These are phyloP conservation scores for Metarhizium anisopliae DNA, from an alignment of 2,329 filamentous ascomycete species.

Conservation along the genomic window DNA sequence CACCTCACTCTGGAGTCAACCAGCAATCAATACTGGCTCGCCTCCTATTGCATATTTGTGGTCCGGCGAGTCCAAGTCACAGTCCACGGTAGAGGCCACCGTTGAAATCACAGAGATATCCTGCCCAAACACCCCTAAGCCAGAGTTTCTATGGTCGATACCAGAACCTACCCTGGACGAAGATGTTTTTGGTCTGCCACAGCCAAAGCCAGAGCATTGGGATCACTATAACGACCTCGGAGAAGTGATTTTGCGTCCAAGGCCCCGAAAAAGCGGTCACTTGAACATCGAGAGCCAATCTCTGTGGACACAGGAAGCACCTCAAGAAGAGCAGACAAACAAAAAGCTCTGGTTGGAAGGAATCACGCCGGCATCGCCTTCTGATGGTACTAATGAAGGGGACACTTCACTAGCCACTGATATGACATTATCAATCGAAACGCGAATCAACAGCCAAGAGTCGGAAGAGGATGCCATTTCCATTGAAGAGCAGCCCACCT, in stretches of 20 bases:
- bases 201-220: slow-evolving; percentile 15
- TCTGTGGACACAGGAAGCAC: neutral
- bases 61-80: neutral
- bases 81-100: neutral
- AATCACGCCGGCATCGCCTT: neutral
- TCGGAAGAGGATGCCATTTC: neutral
- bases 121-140: neutral
- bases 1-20: slow-evolving; percentile 23
- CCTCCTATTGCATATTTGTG: neutral
- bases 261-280: neutral
- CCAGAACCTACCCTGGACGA: neutral
- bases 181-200: slow-evolving; percentile 16
- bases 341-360: neutral
- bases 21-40: neutral
- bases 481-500: neutral
- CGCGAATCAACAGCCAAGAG: neutral
- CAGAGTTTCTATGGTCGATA: neutral
- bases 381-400: neutral
- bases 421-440: neutral
- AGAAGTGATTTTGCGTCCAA: neutral
- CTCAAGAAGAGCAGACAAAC: slow-evolving; percentile 3
- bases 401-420: neutral
- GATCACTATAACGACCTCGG: neutral
- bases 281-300: neutral
- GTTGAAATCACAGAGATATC: neutral